These are phyloP conservation scores for Trichoderma erinaceum DNA, from an alignment of 495 filamentous ascomycete genomes.

Conservation along the genomic window DNA sequence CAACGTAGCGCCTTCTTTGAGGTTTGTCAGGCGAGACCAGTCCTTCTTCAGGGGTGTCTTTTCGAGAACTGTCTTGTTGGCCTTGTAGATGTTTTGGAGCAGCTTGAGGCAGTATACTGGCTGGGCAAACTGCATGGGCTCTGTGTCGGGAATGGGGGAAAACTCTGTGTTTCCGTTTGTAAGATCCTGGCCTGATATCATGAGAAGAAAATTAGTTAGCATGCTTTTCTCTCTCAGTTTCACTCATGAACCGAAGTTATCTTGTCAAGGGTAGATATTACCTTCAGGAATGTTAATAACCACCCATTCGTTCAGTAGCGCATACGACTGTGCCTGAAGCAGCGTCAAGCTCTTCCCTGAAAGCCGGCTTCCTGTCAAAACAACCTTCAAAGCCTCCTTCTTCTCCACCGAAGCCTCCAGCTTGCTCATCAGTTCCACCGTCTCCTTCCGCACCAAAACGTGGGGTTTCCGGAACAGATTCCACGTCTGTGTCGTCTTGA, in stretches of 20 bases:
- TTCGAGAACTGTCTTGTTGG: slow-evolving; percentile 63
- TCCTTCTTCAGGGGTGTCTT: slow-evolving; percentile 49
- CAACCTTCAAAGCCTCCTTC: slow-evolving; percentile 54
- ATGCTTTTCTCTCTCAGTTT: slow-evolving; percentile 14
- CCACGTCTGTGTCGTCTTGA: slow-evolving; percentile 90
- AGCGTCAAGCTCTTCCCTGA: slow-evolving; percentile 81
- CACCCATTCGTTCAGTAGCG: slow-evolving; percentile 75
- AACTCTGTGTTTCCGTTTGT: slow-evolving; percentile 75
- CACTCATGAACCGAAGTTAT: neutral
- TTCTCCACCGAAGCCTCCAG: slow-evolving; percentile 49
- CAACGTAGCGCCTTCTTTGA: slow-evolving; percentile 59
- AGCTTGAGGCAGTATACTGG: slow-evolving; percentile 65
- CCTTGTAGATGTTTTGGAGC: slow-evolving; percentile 60
- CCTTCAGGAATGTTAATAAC: slow-evolving; percentile 91
- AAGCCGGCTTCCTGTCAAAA: slow-evolving; percentile 66
- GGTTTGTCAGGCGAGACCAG: slow-evolving; percentile 38
- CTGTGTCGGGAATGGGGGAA: slow-evolving; percentile 52
- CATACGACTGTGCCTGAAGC: slow-evolving; percentile 79
- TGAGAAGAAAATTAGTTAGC: neutral
- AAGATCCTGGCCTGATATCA: slow-evolving; percentile 65
- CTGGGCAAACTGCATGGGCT: slow-evolving; percentile 64
- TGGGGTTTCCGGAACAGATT: slow-evolving; percentile 73
- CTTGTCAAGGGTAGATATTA: slow-evolving; percentile 32
- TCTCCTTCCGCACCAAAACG: slow-evolving; percentile 67
- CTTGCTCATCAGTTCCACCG: slow-evolving; percentile 58